Conservation (phyloP, 805 yeast genomes). For the Deakozyma indianensis region DNA sequence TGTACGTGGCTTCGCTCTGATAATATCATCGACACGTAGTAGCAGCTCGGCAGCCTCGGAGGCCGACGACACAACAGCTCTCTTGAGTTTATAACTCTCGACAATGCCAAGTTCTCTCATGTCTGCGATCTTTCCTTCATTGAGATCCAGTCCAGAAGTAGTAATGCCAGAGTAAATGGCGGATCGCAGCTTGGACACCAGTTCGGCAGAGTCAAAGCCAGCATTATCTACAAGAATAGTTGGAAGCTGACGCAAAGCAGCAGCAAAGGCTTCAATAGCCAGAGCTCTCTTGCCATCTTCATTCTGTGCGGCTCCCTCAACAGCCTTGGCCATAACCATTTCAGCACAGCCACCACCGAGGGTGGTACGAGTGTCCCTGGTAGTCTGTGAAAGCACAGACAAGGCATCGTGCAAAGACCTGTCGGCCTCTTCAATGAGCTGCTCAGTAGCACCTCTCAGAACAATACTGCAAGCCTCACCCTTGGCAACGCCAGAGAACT, state of each 20-base stretch:
- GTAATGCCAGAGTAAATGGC: conserved; percentile 84
- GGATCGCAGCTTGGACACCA: conserved; percentile 80
- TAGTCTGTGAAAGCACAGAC: conserved; percentile 89
- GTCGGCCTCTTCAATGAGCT: conserved; percentile 90
- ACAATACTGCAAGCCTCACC: conserved; percentile 96
- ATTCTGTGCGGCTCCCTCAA: conserved; percentile 81
- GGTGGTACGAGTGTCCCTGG: conserved; percentile 80
- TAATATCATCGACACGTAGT: conserved; percentile 89
- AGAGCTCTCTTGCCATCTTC: conserved; percentile 85
- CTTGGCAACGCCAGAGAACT: conserved; percentile 88
- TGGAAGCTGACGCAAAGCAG: conserved; percentile 88
- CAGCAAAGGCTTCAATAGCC: conserved; percentile 89
- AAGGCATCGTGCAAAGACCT: conserved; percentile 94
- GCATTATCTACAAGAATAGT: conserved; percentile 95
- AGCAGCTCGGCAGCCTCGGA: conserved; percentile 97
- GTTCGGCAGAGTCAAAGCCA: conserved; percentile 86
- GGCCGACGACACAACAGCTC: conserved; percentile 88
- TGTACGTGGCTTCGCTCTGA: conserved; percentile 94
- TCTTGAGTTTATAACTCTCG: conserved; percentile 82
- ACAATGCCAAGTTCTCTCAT: conserved; percentile 90
- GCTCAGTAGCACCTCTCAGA: conserved; percentile 94
- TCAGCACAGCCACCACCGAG: conserved; percentile 93
- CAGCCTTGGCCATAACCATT: conserved; percentile 95
- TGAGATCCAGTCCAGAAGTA: conserved; percentile 82
- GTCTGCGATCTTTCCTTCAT: conserved; percentile 74